phyloP scores from a whole-genome alignment of 169 alveolate genomes.

The Plasmodium yoelii region DNA sequence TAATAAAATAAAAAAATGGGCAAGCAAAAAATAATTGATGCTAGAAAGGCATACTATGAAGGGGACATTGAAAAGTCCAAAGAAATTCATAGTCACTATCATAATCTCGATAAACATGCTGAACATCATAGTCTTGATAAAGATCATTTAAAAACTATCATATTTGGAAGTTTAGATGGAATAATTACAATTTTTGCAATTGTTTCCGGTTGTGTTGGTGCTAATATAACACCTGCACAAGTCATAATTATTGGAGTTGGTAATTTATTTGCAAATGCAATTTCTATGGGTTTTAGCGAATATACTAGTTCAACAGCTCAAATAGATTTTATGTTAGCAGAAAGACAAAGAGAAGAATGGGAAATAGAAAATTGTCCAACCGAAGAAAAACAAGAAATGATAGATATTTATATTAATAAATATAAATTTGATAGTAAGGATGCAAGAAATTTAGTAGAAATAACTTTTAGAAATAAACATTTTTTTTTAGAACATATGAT shows the following conservation, averaged over 20 bases:
- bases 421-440: conserved; percentile 90
- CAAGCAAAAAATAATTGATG: conserved; percentile 61
- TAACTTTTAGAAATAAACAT: conserved; percentile 88
- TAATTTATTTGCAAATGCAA: conserved; percentile 91
- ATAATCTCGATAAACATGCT: conserved; percentile 64
- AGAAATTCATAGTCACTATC: conserved; percentile 40
- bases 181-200: conserved; percentile 92
- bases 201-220: conserved; percentile 94
- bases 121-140: conserved; percentile 76
- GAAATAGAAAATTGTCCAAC: conserved; percentile 93
- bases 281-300: conserved; percentile 93
- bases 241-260: conserved; percentile 91
- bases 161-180: conserved; percentile 94
- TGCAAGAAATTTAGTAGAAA: conserved; percentile 89
- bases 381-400: conserved; percentile 91
- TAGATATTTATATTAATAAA: conserved; percentile 87
- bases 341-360: conserved; percentile 79
- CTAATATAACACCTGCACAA: conserved; percentile 89
- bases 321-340: conserved; percentile 82
- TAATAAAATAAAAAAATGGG: conserved; percentile 11
- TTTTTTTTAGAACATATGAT: conserved; percentile 93
- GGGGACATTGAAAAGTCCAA: conserved; percentile 77
- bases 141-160: conserved; percentile 88
- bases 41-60: conserved; percentile 78
- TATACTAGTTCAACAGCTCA: conserved; percentile 83